Evolutionary conservation across 1,284 basidiomycete genomes (phyloP).

Genomic region (Boletus sp.): DNA sequence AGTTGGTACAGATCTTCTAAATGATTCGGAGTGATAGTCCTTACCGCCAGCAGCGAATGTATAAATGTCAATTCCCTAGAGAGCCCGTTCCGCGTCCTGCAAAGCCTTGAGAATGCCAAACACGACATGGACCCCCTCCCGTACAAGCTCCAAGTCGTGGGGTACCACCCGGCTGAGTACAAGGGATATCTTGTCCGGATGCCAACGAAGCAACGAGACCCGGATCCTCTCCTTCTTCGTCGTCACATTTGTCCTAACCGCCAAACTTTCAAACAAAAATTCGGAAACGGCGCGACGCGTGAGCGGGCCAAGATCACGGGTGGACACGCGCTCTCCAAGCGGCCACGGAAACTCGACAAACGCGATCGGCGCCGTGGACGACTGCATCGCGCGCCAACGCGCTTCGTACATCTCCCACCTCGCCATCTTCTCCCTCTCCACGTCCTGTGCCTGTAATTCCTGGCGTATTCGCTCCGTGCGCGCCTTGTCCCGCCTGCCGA

Average conservation of each 20-base stretch:
- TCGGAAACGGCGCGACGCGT: constrained; percentile 43
- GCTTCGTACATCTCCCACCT: constrained; percentile 53
- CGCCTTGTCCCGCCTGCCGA: constrained; percentile 48
- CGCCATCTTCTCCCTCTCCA: constrained; percentile 20
- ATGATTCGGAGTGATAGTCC: not conserved
- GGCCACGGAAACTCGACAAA: constrained; percentile 66
- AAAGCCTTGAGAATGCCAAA: constrained; percentile 30
- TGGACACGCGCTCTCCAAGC: constrained; percentile 31
- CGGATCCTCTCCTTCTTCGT: constrained; percentile 56
- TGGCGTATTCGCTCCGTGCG: constrained; percentile 40
- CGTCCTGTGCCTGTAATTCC: constrained; percentile 23
- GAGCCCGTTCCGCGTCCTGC: constrained; percentile 28
- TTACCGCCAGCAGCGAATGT: constrained; percentile 8
- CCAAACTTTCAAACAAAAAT: constrained; percentile 56
- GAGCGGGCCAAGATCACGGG: constrained; percentile 37
- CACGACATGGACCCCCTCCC: constrained; percentile 37
- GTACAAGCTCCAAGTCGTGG: constrained; percentile 50
- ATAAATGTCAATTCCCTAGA: constrained; percentile 1
- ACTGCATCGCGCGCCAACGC: constrained; percentile 43
- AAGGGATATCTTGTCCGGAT: constrained; percentile 66
- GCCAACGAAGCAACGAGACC: constrained; percentile 64
- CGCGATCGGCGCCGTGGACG: constrained; percentile 17
- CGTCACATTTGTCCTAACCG: constrained; percentile 39
- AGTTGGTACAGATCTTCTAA: not conserved
- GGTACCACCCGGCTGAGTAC: constrained; percentile 51